Evolutionary conservation across 306 rosid genomes (phyloP).

Genomic region (Pterocarpus macrocarpus): DNA sequence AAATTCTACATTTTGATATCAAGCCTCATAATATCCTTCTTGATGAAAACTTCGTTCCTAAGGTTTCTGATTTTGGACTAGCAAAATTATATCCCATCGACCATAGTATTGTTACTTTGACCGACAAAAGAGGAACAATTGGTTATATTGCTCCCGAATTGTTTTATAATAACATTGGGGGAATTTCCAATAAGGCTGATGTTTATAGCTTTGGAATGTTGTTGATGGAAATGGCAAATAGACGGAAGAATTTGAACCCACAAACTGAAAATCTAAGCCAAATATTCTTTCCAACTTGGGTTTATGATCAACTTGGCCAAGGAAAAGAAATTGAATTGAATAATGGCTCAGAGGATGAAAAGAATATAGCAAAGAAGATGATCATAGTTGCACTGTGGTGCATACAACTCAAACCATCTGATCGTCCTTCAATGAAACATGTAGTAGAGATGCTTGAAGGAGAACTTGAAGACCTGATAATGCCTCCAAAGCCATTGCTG

Average conservation of each 20-base stretch:
- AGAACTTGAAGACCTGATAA: conserved; percentile 6
- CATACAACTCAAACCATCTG: conserved; percentile 31
- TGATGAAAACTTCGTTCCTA: conserved; percentile 14
- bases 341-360: background rate
- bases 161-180: background rate
- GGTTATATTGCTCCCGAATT: conserved; percentile 35
- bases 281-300: conserved; percentile 23
- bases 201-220: conserved; percentile 16
- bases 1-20: conserved; percentile 42
- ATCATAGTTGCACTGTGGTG: conserved; percentile 43
- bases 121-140: conserved; percentile 25
- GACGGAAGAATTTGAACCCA: conserved; percentile 2
- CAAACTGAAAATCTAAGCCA: conserved; percentile 1
- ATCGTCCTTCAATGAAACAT: conserved; percentile 47
- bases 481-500: conserved; percentile 33
- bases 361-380: conserved; percentile 32
- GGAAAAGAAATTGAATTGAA: background rate
- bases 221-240: conserved; percentile 7
- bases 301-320: background rate
- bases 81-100: background rate
- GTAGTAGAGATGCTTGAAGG: conserved; percentile 42
- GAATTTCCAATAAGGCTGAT: background rate
- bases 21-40: conserved; percentile 41
- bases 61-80: conserved; percentile 36
- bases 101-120: conserved; percentile 34